Evolutionary conservation across 2,329 filamentous ascomycete species (phyloP).

Genomic region (Aspergillus sp.): DNA sequence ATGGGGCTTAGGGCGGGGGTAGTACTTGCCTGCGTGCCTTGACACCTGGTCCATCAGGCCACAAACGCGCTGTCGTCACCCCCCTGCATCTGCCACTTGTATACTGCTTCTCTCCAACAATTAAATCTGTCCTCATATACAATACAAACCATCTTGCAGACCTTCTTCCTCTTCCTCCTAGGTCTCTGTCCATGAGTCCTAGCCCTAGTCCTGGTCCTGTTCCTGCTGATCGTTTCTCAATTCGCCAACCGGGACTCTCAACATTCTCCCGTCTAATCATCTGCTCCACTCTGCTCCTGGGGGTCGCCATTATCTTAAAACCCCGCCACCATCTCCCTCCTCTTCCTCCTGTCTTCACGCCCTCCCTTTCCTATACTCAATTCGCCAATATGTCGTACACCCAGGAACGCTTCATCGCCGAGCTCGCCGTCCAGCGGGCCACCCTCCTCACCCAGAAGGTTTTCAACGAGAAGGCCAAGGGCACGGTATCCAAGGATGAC

Average conservation of each 20-base stretch:
- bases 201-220: conserved; percentile 5
- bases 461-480: conserved; percentile 87
- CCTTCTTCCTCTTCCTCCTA: neutral
- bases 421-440: conserved; percentile 84
- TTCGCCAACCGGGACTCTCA: conserved; percentile 18
- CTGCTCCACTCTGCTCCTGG: conserved; percentile 43
- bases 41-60: neutral
- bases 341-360: conserved; percentile 26
- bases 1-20: conserved; percentile 20
- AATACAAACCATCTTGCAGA: neutral
- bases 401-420: conserved; percentile 76
- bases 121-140: neutral
- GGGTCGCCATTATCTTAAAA: conserved; percentile 38
- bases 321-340: conserved; percentile 38
- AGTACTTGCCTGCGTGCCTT: conserved; percentile 1
- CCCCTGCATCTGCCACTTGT: neutral
- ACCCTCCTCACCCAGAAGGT: conserved; percentile 72
- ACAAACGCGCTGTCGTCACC: neutral
- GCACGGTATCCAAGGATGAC: conserved; percentile 90
- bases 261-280: conserved; percentile 29
- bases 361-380: conserved; percentile 19
- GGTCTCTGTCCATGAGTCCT: neutral
- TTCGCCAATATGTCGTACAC: conserved; percentile 56
- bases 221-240: conserved; percentile 20
- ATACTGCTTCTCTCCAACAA: neutral